Evolutionary conservation across 2,329 filamentous ascomycete species (phyloP).

Genomic region (Clonostachys chloroleuca): DNA sequence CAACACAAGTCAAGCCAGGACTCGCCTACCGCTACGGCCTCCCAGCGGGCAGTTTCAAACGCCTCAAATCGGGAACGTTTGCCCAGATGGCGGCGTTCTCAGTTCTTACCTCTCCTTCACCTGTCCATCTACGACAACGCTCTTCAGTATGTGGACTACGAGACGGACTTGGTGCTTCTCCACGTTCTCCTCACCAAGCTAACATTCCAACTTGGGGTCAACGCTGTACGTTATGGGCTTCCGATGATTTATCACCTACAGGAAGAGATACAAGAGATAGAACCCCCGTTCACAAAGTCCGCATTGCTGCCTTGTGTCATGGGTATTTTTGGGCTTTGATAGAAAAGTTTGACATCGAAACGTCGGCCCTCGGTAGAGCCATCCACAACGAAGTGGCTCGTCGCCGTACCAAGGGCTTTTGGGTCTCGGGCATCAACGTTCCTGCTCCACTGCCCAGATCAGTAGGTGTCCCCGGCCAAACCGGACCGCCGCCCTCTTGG

Average conservation of each 20-base stretch:
- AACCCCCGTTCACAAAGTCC: constrained; percentile 69
- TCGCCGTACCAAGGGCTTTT: constrained; percentile 70
- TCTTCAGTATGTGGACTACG: constrained; percentile 65
- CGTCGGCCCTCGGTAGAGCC: constrained; percentile 61
- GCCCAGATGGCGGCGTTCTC: constrained; percentile 48
- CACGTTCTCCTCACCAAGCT: constrained; percentile 74
- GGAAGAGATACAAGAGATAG: constrained; percentile 70
- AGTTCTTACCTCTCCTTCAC: constrained; percentile 78
- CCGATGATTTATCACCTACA: constrained; percentile 89
- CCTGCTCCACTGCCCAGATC: constrained; percentile 62
- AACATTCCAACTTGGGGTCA: constrained; percentile 75
- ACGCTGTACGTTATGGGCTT: constrained; percentile 71
- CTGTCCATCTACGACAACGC: constrained; percentile 87
- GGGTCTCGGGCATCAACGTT: constrained; percentile 70
- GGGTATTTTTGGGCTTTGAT: constrained; percentile 82
- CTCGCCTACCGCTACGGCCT: constrained; percentile 25
- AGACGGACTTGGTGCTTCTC: constrained; percentile 71
- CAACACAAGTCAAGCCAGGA: constrained; percentile 35
- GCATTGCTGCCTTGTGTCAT: constrained; percentile 78
- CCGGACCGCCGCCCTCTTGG: constrained; percentile 35
- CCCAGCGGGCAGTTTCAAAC: constrained; percentile 64
- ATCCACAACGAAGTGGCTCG: constrained; percentile 74
- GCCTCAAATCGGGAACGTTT: constrained; percentile 58
- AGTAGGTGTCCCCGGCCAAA: constrained; percentile 49
- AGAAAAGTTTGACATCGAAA: constrained; percentile 73